These are phyloP conservation scores for Colletotrichum chrysophilum DNA, from an alignment of 2,329 filamentous ascomycete genomes.

Conservation along the genomic window DNA sequence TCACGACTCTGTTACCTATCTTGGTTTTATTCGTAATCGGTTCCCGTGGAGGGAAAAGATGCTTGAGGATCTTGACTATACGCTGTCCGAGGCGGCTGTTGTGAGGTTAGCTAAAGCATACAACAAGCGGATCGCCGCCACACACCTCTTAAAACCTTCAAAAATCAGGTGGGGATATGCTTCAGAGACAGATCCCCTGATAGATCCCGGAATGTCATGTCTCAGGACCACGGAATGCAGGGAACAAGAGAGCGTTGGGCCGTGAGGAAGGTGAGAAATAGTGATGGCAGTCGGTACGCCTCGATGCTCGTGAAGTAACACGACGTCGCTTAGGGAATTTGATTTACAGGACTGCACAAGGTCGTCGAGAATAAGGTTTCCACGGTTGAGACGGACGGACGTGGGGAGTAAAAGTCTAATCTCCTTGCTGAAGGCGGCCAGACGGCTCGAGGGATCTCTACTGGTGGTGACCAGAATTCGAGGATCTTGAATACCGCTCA, in stretches of 20 bases:
- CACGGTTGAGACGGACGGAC: slow-evolving; percentile 86
- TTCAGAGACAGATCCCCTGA: slow-evolving; percentile 88
- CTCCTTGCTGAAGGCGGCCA: slow-evolving; percentile 93
- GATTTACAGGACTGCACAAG: slow-evolving; percentile 82
- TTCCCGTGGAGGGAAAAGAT: slow-evolving; percentile 91
- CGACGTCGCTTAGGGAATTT: slow-evolving; percentile 81
- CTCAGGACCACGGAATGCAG: slow-evolving; percentile 89
- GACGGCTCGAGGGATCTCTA: slow-evolving; percentile 81
- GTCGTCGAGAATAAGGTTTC: slow-evolving; percentile 86
- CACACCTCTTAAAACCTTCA: slow-evolving; percentile 74
- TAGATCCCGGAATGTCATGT: slow-evolving; percentile 88
- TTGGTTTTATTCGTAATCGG: slow-evolving; percentile 73
- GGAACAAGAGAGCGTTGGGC: slow-evolving; percentile 77
- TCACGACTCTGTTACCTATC: slow-evolving; percentile 86
- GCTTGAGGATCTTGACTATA: slow-evolving; percentile 89
- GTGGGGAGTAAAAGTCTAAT: slow-evolving; percentile 80
- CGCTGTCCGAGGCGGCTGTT: slow-evolving; percentile 77
- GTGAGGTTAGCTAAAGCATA: neutral
- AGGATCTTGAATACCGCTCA: slow-evolving; percentile 91
- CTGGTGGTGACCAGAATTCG: slow-evolving; percentile 69
- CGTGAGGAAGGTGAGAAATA: slow-evolving; percentile 85
- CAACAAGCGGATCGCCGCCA: neutral
- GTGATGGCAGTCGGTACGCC: slow-evolving; percentile 91
- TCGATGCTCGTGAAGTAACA: slow-evolving; percentile 90
- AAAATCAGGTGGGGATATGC: slow-evolving; percentile 88